Conservation (phyloP, 768 basidiomycete species). For the Boletellus ananiceps region DNA sequence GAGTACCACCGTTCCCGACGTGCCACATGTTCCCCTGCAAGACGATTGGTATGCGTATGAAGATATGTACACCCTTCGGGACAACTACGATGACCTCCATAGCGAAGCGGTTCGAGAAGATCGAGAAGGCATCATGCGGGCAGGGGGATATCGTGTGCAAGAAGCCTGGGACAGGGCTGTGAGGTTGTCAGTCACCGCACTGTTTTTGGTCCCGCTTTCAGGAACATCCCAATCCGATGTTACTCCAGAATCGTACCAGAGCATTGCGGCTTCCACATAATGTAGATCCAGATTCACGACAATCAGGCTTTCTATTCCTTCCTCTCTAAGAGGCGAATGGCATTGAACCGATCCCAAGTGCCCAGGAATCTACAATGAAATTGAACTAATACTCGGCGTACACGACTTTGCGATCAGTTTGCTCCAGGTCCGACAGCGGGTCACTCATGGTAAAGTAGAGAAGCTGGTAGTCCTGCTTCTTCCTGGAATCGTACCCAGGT, state of each 20-base stretch:
- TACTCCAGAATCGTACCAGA: conserved; percentile 29
- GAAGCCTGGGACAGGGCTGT: conserved; percentile 86
- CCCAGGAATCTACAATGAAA: not conserved
- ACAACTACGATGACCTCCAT: conserved; percentile 63
- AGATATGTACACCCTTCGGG: conserved; percentile 54
- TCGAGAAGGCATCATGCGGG: conserved; percentile 73
- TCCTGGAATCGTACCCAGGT: conserved; percentile 12
- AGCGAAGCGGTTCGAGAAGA: conserved; percentile 77
- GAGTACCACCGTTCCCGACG: conserved; percentile 65
- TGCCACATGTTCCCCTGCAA: conserved; percentile 73
- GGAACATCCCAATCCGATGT: conserved; percentile 20
- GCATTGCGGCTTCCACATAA: conserved; percentile 39
- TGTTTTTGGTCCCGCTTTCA: conserved; percentile 56
- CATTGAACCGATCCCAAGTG: not conserved
- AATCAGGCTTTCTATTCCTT: not conserved
- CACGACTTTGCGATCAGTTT: conserved; percentile 45
- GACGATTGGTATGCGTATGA: conserved; percentile 76
- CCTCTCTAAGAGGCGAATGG: not conserved
- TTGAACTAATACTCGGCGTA: conserved; percentile 29
- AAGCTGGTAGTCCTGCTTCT: conserved; percentile 66
- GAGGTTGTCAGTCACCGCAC: conserved; percentile 63
- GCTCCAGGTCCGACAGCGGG: conserved; percentile 55
- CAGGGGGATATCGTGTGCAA: conserved; percentile 75
- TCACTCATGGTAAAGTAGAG: conserved; percentile 73
- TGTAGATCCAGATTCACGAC: not conserved